Evolutionary conservation across 1,139 yeast genomes (phyloP), one percentile per base, ranked within the genome.

Genomic region (Diutina rugosa): DNA sequence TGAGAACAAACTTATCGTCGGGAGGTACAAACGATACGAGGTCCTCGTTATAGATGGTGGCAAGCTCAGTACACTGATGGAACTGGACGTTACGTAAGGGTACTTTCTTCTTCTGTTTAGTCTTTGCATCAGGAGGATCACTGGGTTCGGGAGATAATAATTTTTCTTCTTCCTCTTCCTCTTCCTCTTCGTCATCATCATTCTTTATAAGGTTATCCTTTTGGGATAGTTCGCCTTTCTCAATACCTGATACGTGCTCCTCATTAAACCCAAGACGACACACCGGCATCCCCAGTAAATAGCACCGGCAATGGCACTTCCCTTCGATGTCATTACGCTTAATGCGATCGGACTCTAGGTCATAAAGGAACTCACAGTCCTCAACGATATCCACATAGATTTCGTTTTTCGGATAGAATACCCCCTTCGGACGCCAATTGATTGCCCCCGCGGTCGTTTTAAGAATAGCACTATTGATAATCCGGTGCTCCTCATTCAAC

Each of bases 391-490:
- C 80, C 30, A 76, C 68, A 60, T 71, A 76, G 9, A 76, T 74
- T 61, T 76, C 80, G 63, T 76, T 76, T 57, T 76, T 76, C 21
- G 78, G 69, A 61, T 76, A 76, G 58, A 71, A 75, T 2, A 76
- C 76, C 14, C 80, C 80, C 61, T 76, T 76, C 9, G 79, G 79
- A 56, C 80, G 62, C 80, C 80, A 76, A 61, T 71, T 74, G 28
- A 76, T 72, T 0, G 77, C 68, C 71, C 72, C 76, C 1, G 74
- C 69, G 29, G 73, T 69, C 0, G 79, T 73, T 47, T 79, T 72
- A 62, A 65, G 72, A 14, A 87, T 79, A 18, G 87, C 80, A 54
- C 88, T 81, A 64, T 87, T 86, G 59, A 85, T 74, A 44, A 64
- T 60, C 26, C 63, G 61, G 56, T 73, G 76, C 16, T 57, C 57